Evolutionary conservation across 106 monocot genomes (phyloP).

Genomic region (Gastrodia elata): DNA sequence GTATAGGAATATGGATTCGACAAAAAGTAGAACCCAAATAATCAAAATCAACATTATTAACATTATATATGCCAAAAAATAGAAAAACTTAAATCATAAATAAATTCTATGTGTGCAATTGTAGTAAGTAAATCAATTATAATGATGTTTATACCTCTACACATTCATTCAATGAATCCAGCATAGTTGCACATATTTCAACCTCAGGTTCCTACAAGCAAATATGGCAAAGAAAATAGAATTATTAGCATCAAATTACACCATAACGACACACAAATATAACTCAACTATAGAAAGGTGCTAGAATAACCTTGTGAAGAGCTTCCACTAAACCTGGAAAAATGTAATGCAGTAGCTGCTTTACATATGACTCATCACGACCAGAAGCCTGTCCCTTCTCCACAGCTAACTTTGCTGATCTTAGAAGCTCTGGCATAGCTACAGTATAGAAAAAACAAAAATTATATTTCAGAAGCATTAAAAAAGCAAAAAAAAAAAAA

Average conservation of each 20-base stretch:
- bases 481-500: not conserved
- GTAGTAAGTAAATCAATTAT: not conserved
- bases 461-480: not conserved
- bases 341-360: conserved; percentile 83
- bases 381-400: conserved; percentile 85
- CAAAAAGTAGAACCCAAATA: not conserved
- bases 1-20: not conserved
- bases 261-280: not conserved
- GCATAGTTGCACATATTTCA: conserved; percentile 78
- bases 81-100: not conserved
- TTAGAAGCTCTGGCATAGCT: conserved; percentile 98
- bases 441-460: not conserved
- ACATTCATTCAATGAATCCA: conserved; percentile 92
- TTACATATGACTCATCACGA: conserved; percentile 85
- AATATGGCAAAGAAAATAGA: not conserved
- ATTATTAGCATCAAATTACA: not conserved
- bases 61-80: not conserved
- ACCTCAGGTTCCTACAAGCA: conserved; percentile 74
- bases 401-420: conserved; percentile 79
- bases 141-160: conserved; percentile 45
- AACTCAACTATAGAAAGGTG: not conserved
- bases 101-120: not conserved
- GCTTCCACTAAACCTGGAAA: conserved; percentile 90
- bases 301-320: conserved; percentile 57
- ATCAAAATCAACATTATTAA: not conserved